Evolutionary conservation across 1,284 basidiomycete species (phyloP).

Genomic region (Ganoderma multipileum): DNA sequence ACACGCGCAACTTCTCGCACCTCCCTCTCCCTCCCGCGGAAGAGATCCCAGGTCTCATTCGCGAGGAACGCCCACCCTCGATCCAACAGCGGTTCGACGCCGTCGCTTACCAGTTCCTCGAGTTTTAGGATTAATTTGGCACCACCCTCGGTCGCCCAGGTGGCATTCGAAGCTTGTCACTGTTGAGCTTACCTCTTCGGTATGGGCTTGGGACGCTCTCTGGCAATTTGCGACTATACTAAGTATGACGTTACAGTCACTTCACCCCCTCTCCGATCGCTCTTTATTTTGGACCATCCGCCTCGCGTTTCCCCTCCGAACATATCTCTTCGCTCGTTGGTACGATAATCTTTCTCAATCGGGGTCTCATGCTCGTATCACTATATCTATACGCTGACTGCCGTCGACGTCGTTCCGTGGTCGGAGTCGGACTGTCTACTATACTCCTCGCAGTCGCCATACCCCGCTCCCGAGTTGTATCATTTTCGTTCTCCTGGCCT

Average conservation of each 20-base stretch:
- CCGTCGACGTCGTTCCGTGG: neutral
- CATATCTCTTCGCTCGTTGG: constrained; percentile 7
- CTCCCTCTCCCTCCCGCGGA: constrained; percentile 75
- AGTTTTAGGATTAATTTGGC: constrained; percentile 58
- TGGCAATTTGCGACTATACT: neutral
- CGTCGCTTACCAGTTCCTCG: constrained; percentile 71
- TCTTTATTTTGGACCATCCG: neutral
- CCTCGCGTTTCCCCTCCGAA: neutral
- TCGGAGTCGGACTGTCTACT: constrained; percentile 19
- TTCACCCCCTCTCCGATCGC: neutral
- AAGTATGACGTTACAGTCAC: neutral
- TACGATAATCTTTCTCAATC: constrained; percentile 5
- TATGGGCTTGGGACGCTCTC: constrained; percentile 27
- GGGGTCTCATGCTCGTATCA: constrained; percentile 9
- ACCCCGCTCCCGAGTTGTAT: constrained; percentile 32
- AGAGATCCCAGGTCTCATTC: constrained; percentile 78
- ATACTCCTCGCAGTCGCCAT: constrained; percentile 23
- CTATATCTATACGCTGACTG: constrained; percentile 8
- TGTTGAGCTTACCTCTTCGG: constrained; percentile 3
- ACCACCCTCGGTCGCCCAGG: constrained; percentile 19
- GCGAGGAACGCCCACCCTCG: constrained; percentile 61
- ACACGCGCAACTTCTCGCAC: constrained; percentile 82
- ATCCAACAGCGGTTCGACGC: constrained; percentile 70
- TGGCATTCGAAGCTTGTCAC: constrained; percentile 29
- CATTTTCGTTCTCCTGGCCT: constrained; percentile 19